Evolutionary conservation across 73 alveolate species (phyloP).

Genomic region (Paramecium tetraurelia): DNA sequence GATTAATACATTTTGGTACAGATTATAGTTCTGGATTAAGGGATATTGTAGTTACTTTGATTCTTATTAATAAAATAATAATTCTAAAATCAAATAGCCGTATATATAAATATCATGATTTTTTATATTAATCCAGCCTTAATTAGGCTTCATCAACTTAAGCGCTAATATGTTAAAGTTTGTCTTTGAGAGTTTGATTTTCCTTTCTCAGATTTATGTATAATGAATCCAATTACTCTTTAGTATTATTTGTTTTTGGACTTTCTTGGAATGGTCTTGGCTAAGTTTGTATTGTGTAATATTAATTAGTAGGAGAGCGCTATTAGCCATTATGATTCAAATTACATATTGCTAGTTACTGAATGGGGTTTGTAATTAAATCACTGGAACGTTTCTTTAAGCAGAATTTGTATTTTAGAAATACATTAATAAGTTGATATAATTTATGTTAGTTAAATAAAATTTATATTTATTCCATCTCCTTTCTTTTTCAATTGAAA

Average conservation of each 20-base stretch:
- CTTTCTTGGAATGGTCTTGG: background rate
- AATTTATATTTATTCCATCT: background rate
- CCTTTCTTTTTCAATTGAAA: background rate
- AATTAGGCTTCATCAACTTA: background rate
- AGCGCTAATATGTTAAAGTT: background rate
- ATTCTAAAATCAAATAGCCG: background rate
- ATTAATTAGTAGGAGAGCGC: background rate
- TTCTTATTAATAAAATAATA: background rate
- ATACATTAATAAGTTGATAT: background rate
- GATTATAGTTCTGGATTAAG: background rate
- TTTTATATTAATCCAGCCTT: background rate
- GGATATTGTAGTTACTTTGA: background rate
- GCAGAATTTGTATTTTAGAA: background rate
- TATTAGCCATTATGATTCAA: background rate
- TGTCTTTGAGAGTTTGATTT: constrained; percentile 3
- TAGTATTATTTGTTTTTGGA: background rate
- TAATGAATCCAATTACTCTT: background rate
- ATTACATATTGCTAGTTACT: background rate
- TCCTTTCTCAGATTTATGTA: background rate
- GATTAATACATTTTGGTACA: background rate
- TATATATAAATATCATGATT: background rate
- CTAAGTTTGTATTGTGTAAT: background rate
- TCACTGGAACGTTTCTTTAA: background rate
- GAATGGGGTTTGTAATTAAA: background rate
- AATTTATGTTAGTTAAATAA: background rate